Conservation (phyloP, 2,329 filamentous ascomycete species). For the Beauveria medogensis region DNA sequence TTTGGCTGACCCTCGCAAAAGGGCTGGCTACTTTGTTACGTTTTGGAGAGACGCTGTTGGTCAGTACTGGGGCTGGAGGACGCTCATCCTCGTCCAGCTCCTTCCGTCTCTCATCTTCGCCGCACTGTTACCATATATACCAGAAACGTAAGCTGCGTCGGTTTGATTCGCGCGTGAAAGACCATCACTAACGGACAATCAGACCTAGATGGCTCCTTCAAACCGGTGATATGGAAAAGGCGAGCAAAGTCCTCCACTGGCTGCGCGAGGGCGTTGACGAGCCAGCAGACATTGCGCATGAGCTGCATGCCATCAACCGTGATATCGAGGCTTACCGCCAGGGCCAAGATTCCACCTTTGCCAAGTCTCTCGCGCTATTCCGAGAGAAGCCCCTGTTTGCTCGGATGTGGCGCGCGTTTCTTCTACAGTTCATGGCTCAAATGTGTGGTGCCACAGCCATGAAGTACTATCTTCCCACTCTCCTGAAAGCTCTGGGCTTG, state of each 20-base stretch:
- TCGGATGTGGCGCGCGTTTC: conserved; percentile 47
- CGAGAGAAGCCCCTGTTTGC: conserved; percentile 38
- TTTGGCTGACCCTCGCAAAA: no score
- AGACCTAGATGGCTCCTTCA: conserved; percentile 51
- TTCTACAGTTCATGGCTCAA: conserved; percentile 52
- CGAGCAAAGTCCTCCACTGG: conserved; percentile 36
- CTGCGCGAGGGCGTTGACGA: conserved; percentile 38
- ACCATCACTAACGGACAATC: not conserved
- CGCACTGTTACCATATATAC: conserved; percentile 41
- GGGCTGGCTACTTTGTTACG: conserved; percentile 48
- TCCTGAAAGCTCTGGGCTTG: conserved; percentile 43
- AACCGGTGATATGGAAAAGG: conserved; percentile 34
- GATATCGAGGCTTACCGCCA: conserved; percentile 31
- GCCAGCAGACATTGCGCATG: conserved; percentile 28
- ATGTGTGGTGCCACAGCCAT: conserved; percentile 53
- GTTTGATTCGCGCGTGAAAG: not conserved
- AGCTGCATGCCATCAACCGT: conserved; percentile 38
- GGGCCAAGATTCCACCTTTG: conserved; percentile 17
- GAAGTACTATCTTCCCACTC: conserved; percentile 51
- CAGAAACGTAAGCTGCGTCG: conserved; percentile 40
- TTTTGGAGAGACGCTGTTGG: conserved; percentile 40
- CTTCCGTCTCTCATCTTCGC: conserved; percentile 43
- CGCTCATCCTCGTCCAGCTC: conserved; percentile 43
- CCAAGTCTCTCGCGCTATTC: conserved; percentile 35
- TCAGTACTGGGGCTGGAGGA: conserved; percentile 42